Base-by-base conservation (phyloP, 2,329 filamentous ascomycete genomes). In the Orbilia oligospora region DNA sequence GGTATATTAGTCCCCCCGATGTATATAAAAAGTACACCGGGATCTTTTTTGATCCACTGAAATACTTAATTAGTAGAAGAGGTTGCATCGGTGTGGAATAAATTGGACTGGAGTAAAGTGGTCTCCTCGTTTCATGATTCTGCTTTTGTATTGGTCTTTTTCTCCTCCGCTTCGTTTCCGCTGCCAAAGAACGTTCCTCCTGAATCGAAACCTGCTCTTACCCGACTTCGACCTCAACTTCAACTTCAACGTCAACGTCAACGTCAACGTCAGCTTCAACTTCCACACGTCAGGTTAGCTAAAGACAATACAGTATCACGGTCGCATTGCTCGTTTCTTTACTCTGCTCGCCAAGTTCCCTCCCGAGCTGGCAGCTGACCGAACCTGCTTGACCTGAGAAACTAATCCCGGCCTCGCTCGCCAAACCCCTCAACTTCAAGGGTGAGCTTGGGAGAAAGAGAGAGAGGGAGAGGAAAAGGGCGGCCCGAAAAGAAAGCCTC, bases 351-450 rank as follows among this genome's bases (percentile, higher is more conserved):
- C 38, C 36, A 38, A 38, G 38, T 16, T 41, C 38, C 38, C 12
- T 12, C 38, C 12, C 3, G 27, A 30, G 24, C 27, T 16, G 27
- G 16, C 44, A 55, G 66, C 67, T 71, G 58, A n/a, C n/a, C n/a
- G n/a, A n/a, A n/a, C n/a, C n/a, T n/a, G n/a, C n/a, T n/a, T n/a
- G n/a, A 71, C 73, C 33, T 36, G 33, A 36, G 9, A 8, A 58
- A 30, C 6, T 30, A 65, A 76, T 76, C 71, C 71, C 58, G 72
- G 66, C 66, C 64, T 75, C 46, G 56, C 73, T 77, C 67, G 73
- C 67, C 73, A 71, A 67, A 65, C 66, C 67, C 67, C 49, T 66
- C 67, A 77, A 48, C 49, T 46, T 56, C 61, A 46, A 58, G 48
- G 58, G 38, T 72, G 36, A 56, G 22, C 16, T 24, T 46, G 33